Percentiles rank a stretch among this genome's conserved stretches.
phyloP scores from a whole-genome alignment of 768 basidiomycete species.

The Lanmaoa pseudosensibilis region DNA sequence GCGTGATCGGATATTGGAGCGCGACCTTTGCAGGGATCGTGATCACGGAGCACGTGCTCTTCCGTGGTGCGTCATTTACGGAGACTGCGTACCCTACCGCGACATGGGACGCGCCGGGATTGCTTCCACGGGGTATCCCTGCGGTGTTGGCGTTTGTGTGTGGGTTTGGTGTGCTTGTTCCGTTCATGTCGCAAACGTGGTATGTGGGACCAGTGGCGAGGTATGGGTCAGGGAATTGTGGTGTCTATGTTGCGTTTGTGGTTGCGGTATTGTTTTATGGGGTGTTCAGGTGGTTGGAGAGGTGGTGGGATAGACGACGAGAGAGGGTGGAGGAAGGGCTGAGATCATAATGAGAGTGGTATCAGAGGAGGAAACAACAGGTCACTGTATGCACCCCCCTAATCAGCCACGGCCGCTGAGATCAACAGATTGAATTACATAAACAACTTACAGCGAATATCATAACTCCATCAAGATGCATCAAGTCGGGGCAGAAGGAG shows the following conservation, averaged over 20 bases:
- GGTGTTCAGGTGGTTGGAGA: constrained; percentile 32
- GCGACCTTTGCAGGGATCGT: constrained; percentile 39
- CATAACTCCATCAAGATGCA: no score
- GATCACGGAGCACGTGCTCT: constrained; percentile 45
- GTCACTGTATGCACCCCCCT: no score
- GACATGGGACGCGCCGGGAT: constrained; percentile 36
- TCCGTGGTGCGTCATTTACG: constrained; percentile 37
- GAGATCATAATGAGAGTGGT: not conserved
- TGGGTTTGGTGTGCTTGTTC: constrained; percentile 40
- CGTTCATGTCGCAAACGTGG: constrained; percentile 55
- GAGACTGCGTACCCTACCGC: constrained; percentile 37
- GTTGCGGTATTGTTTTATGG: constrained; percentile 34
- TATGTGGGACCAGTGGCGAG: constrained; percentile 50
- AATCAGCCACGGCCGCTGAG: no score
- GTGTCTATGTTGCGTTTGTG: constrained; percentile 41
- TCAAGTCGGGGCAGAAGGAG: no score
- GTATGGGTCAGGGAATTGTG: constrained; percentile 48
- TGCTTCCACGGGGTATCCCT: constrained; percentile 43
- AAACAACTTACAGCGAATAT: no score
- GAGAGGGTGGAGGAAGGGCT: not conserved
- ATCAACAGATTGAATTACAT: no score
- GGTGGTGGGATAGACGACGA: constrained; percentile 5
- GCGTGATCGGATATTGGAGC: constrained; percentile 48
- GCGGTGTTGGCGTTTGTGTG: constrained; percentile 42
- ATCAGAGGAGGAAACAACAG: not conserved